Evolutionary conservation across 2,329 filamentous ascomycete genomes (phyloP).

Genomic region (Truncatella angustata): DNA sequence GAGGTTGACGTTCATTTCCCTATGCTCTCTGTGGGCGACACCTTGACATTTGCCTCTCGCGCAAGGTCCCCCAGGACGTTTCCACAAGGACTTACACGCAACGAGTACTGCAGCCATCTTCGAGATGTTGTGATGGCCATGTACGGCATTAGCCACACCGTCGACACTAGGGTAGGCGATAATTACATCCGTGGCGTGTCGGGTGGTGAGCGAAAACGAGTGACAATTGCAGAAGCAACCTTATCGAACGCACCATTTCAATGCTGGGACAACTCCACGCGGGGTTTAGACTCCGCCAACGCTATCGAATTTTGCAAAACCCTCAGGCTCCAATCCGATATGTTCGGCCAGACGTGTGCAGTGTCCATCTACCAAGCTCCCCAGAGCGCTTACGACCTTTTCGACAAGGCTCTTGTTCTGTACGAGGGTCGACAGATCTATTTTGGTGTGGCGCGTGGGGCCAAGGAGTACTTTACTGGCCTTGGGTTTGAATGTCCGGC

Average conservation of each 20-base stretch:
- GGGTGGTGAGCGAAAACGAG: constrained; percentile 70
- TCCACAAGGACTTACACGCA: neutral
- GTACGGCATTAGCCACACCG: constrained; percentile 71
- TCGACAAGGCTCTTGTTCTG: constrained; percentile 58
- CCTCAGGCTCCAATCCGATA: constrained; percentile 57
- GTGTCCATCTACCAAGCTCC: constrained; percentile 49
- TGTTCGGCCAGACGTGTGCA: constrained; percentile 63
- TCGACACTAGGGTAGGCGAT: constrained; percentile 67
- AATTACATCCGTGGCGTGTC: constrained; percentile 70
- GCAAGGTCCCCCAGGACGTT: constrained; percentile 33
- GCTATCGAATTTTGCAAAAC: constrained; percentile 75
- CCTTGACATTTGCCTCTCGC: constrained; percentile 61
- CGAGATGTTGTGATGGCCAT: constrained; percentile 74
- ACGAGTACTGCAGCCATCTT: constrained; percentile 28
- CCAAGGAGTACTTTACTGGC: constrained; percentile 59
- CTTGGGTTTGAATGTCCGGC: constrained; percentile 59
- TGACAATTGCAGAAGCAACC: constrained; percentile 60
- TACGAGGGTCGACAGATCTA: constrained; percentile 63
- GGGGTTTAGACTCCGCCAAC: constrained; percentile 73
- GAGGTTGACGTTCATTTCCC: constrained; percentile 65
- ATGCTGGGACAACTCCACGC: constrained; percentile 71
- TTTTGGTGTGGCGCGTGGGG: constrained; percentile 56
- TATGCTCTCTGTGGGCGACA: constrained; percentile 62
- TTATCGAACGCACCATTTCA: constrained; percentile 59
- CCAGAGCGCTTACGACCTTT: constrained; percentile 62